Percentiles rank a stretch among this genome's conserved stretches.
Evolutionary conservation across 129 eudicot genomes (phyloP).

Genomic region (Dittrichia graveolens): DNA sequence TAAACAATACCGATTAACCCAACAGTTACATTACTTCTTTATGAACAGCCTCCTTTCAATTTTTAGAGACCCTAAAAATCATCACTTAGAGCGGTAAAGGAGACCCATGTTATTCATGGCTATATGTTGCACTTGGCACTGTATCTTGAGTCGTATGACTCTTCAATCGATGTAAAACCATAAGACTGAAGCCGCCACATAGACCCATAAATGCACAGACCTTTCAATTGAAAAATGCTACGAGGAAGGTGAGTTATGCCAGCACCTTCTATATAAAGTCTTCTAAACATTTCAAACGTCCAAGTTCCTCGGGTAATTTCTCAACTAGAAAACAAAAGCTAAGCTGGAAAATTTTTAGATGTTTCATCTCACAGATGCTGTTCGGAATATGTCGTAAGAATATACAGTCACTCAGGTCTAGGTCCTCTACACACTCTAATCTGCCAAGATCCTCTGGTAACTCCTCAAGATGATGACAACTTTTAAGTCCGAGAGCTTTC

Average conservation of each 20-base stretch:
- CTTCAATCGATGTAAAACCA: too few relatives aligned
- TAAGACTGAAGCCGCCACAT: too few relatives aligned
- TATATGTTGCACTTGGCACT: too few relatives aligned
- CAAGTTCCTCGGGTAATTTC: slow-evolving; percentile 6
- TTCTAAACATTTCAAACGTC: not conserved
- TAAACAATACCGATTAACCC: too few relatives aligned
- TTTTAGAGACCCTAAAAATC: too few relatives aligned
- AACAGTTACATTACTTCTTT: too few relatives aligned
- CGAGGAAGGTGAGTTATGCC: not conserved
- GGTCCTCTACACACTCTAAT: slow-evolving; percentile 15
- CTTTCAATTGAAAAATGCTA: not conserved
- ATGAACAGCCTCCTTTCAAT: too few relatives aligned
- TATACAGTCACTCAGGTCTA: not conserved
- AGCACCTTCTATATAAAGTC: not conserved
- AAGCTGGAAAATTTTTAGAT: not conserved
- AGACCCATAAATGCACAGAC: not conserved
- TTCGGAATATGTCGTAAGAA: not conserved
- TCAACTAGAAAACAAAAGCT: not conserved
- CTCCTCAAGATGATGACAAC: not conserved
- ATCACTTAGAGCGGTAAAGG: too few relatives aligned
- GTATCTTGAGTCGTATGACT: too few relatives aligned
- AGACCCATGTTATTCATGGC: too few relatives aligned
- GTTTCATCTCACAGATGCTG: not conserved
- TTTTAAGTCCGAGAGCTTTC: not conserved
- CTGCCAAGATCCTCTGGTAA: slow-evolving; percentile 1